Percentiles rank a stretch among this genome's conserved stretches.
These are phyloP conservation scores for Tuber brumale DNA, from an alignment of 495 filamentous ascomycete species.

Conservation along the genomic window DNA sequence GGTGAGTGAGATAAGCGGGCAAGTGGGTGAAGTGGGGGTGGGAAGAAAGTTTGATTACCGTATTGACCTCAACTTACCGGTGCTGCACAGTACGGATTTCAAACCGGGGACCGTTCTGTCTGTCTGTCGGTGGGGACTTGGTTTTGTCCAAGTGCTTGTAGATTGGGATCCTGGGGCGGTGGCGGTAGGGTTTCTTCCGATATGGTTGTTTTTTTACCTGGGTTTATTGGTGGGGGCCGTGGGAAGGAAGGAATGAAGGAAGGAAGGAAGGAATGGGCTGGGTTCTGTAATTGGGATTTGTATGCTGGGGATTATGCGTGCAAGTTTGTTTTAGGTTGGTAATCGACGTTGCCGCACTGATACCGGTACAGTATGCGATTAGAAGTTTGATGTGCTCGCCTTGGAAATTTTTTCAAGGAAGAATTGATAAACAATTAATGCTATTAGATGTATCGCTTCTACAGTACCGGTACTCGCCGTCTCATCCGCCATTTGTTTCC, in stretches of 20 bases:
- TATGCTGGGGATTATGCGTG: background rate
- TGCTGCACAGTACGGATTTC: no score
- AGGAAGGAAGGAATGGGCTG: background rate
- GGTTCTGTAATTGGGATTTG: background rate
- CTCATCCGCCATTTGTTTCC: background rate
- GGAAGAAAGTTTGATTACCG: no score
- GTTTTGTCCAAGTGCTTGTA: background rate
- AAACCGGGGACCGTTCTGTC: no score
- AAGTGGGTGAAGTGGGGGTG: no score
- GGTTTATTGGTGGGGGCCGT: background rate
- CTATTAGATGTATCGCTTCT: background rate
- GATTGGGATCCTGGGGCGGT: background rate
- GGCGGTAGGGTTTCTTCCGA: background rate
- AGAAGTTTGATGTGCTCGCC: background rate
- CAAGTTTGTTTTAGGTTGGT: background rate
- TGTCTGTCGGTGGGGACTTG: no score
- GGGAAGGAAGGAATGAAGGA: background rate
- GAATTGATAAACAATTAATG: background rate
- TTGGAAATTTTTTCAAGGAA: background rate
- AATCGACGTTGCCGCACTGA: no score
- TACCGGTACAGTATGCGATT: background rate
- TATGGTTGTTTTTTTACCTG: background rate
- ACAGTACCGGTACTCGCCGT: background rate
- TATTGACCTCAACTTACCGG: no score
- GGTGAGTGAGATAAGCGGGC: no score